Conservation (phyloP, 208 protist species). For the Porcisia deanei region DNA sequence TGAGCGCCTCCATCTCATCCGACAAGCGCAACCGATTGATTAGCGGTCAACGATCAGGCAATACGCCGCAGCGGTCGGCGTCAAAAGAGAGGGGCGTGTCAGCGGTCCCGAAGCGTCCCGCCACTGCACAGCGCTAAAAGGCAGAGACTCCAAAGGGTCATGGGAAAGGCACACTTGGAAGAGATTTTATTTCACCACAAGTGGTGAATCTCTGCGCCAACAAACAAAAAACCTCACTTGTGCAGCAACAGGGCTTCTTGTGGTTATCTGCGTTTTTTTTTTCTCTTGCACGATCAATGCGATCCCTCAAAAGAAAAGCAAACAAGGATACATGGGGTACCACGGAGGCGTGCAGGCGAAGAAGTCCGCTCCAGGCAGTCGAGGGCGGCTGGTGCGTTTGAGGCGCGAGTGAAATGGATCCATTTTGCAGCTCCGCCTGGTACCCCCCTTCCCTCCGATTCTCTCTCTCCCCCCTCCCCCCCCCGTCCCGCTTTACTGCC, state of each 20-base stretch:
- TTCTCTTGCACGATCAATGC: not conserved
- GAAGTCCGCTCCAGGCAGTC: not conserved
- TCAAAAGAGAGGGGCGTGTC: not conserved
- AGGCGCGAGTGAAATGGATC: not conserved
- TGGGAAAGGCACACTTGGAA: not conserved
- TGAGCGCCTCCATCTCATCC: not conserved
- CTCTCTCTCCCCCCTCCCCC: not conserved
- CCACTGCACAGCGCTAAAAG: constrained; percentile 11
- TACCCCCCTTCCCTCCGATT: too few relatives aligned
- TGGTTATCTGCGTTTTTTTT: not conserved
- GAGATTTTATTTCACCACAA: not conserved
- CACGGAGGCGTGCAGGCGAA: not conserved
- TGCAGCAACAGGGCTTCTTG: not conserved
- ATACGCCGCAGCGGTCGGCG: constrained; percentile 1
- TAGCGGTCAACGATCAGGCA: not conserved
- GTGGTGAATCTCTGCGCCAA: not conserved
- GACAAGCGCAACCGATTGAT: constrained; percentile 4
- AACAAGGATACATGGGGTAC: not conserved
- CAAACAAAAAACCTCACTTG: too few relatives aligned
- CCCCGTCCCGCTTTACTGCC: too few relatives aligned
- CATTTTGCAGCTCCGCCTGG: not conserved
- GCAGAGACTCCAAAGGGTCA: too few relatives aligned
- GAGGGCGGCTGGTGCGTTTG: not conserved
- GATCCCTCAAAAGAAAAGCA: too few relatives aligned
- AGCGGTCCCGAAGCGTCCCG: not conserved